Evolutionary conservation across 2,329 filamentous ascomycete genomes (phyloP), one percentile per base, ranked within the genome.

Genomic region (Trichoderma semiorbis): DNA sequence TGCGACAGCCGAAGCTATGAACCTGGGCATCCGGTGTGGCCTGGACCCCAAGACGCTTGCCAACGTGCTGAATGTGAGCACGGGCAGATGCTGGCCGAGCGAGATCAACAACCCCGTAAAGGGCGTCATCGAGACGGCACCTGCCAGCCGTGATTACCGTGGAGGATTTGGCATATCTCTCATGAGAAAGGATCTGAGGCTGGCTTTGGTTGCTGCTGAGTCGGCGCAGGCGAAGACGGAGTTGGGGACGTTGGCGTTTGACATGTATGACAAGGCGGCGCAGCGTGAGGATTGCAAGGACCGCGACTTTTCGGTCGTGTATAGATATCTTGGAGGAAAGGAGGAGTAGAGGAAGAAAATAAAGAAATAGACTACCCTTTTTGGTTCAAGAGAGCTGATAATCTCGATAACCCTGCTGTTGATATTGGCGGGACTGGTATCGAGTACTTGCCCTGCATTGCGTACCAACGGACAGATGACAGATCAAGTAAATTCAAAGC

Each of bases 61-160:
- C 0, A 90, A 91, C 66, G 90, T 99, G 81, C 93, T 99, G 84
- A 98, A 98, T 80, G 92, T 92, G 4, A 96, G 93, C 76, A 98
- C 95, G 0, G 96, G 96, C n/a, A 89, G 87, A 75, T 98, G 95
- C 86, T 99, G 96, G 96, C 94, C 95, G 1, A 96, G 92, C 77
- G 95, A 98, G 83, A 85, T 97, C 74, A 99, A 99, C 83, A 98
- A 98, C 79, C 96, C 96, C 0, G 94, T 98, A 3, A 90, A 90
- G 12, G 95, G 94, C 16, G 94, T 98, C 0, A 87, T 95, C 26
- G 90, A 91, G 73, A 89, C 87, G 0, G 89, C 93, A 2, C 94
- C 95, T 0, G 92, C 94, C 0, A 88, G 86, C 69, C 86, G 92
- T 71, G 94, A 92, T 69, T 99, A 94, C 77, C 81, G 84, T 21